A percentile compares a stretch with the other conserved stretches of the same genome.
phyloP scores from a whole-genome alignment of 116 monocot genomes.

The Posidonia oceanica region DNA sequence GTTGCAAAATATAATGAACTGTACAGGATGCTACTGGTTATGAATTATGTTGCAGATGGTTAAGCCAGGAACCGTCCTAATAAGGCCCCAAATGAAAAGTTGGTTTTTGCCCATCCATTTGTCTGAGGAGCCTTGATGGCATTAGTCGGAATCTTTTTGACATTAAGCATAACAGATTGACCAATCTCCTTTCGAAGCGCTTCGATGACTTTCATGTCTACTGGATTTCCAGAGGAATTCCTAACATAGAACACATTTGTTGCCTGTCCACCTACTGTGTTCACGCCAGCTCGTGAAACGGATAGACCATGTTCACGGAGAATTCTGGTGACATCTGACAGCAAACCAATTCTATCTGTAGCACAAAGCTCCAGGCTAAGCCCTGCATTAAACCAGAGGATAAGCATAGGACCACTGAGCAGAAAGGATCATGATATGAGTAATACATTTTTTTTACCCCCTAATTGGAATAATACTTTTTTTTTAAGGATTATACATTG shows the following conservation, averaged over 20 bases:
- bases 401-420: not conserved
- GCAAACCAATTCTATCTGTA: constrained; percentile 66
- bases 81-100: constrained; percentile 60
- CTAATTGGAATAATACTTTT: too few species aligned
- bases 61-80: constrained; percentile 44
- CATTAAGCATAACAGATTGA: constrained; percentile 73
- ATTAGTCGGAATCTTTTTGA: constrained; percentile 41
- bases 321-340: constrained; percentile 81
- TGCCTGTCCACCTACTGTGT: constrained; percentile 55
- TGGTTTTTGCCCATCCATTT: constrained; percentile 35
- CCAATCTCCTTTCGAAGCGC: constrained; percentile 58
- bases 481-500: too few species aligned
- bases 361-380: constrained; percentile 69
- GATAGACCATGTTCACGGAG: constrained; percentile 79
- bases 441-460: too few species aligned
- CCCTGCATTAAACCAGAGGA: constrained; percentile 33
- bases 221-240: constrained; percentile 61
- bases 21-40: not conserved
- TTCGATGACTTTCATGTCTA: constrained; percentile 58
- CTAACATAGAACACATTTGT: constrained; percentile 72
- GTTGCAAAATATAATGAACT: not conserved
- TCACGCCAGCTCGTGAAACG: constrained; percentile 60
- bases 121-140: constrained; percentile 18
- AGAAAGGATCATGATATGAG: not conserved
- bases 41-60: constrained; percentile 8